Evolutionary conservation across 257 asterid species (phyloP).

Genomic region (Salvia rosmarinus): DNA sequence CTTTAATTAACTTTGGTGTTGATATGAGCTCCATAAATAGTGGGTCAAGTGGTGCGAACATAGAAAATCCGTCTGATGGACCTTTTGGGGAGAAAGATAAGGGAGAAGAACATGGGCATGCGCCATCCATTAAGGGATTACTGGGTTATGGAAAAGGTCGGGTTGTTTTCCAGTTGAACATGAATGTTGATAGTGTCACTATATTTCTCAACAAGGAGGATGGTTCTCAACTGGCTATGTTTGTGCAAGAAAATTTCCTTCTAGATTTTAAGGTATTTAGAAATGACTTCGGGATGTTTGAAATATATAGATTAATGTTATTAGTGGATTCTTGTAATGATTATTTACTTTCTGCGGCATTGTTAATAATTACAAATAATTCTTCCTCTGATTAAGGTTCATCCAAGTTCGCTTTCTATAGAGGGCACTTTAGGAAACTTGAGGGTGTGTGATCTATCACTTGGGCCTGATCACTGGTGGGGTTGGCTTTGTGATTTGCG

Average conservation of each 20-base stretch:
- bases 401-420: constrained; percentile 87
- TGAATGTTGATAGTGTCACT: constrained; percentile 91
- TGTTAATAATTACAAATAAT: constrained; percentile 31
- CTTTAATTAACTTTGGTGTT: constrained; percentile 82
- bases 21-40: constrained; percentile 60
- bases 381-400: constrained; percentile 63
- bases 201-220: constrained; percentile 94
- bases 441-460: constrained; percentile 84
- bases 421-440: constrained; percentile 91
- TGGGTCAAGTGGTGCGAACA: constrained; percentile 37
- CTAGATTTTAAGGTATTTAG: constrained; percentile 79
- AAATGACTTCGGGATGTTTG: neutral
- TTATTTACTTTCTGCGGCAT: constrained; percentile 27
- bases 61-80: constrained; percentile 46
- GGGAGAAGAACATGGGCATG: constrained; percentile 66
- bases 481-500: constrained; percentile 99
- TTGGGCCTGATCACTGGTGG: constrained; percentile 84
- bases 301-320: constrained; percentile 14
- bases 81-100: constrained; percentile 56
- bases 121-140: constrained; percentile 68
- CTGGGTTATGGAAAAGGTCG: constrained; percentile 93
- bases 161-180: constrained; percentile 82
- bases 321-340: constrained; percentile 19
- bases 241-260: constrained; percentile 93
- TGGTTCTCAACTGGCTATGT: constrained; percentile 95